Evolutionary conservation across 768 basidiomycete species (phyloP).

Genomic region (Suillus alpinus): DNA sequence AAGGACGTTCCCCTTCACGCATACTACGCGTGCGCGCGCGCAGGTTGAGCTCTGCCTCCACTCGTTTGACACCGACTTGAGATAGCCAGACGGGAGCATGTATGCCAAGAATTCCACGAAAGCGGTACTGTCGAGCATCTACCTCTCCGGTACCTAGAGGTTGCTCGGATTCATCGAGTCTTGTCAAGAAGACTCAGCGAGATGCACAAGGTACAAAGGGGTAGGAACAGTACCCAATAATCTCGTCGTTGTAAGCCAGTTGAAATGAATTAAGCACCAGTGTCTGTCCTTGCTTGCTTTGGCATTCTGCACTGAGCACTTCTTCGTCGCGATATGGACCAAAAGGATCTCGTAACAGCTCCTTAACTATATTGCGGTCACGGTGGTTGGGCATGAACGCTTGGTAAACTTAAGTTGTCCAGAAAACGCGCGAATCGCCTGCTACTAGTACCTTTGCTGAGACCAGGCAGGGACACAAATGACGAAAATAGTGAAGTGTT

Average conservation of each 20-base stretch:
- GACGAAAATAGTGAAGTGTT: not conserved
- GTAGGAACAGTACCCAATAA: slow-evolving; percentile 23
- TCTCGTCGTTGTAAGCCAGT: slow-evolving; percentile 22
- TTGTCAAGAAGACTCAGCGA: slow-evolving; percentile 17
- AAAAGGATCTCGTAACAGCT: slow-evolving; percentile 24
- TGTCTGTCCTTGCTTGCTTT: slow-evolving; percentile 5
- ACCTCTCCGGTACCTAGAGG: slow-evolving; percentile 27
- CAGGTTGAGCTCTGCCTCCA: slow-evolving; percentile 45
- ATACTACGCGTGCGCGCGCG: slow-evolving; percentile 33
- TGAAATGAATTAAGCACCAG: slow-evolving; percentile 29
- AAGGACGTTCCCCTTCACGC: slow-evolving; percentile 14
- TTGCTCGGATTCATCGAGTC: slow-evolving; percentile 49
- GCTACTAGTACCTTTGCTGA: not conserved
- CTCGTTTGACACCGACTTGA: slow-evolving; percentile 34
- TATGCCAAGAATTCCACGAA: slow-evolving; percentile 52
- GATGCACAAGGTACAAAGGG: not conserved
- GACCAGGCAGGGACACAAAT: not conserved
- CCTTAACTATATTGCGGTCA: slow-evolving; percentile 14
- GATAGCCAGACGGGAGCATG: slow-evolving; percentile 49
- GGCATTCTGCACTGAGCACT: slow-evolving; percentile 22
- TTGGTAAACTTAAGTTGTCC: not conserved
- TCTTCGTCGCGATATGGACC: slow-evolving; percentile 30
- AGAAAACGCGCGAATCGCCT: not conserved
- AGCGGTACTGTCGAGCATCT: slow-evolving; percentile 37
- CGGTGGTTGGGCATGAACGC: not conserved